Conservation (phyloP, 768 basidiomycete species). For the Phylloporus arenicola region DNA sequence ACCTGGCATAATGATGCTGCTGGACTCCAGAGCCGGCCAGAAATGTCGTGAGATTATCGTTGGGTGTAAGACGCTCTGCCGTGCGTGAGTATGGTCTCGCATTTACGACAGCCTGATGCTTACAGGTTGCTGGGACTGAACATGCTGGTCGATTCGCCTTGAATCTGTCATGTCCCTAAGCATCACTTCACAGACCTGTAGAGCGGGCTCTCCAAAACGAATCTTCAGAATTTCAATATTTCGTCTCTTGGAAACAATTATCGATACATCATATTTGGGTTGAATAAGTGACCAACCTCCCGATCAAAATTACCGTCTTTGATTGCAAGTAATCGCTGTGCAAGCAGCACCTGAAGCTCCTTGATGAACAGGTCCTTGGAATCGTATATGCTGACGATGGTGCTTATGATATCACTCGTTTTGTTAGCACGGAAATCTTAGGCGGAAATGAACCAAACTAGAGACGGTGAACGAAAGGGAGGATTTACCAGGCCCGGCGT, state of each 20-base stretch:
- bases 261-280: neutral
- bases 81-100: conserved; percentile 1
- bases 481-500: conserved; percentile 83
- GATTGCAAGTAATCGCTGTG: conserved; percentile 76
- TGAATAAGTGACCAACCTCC: conserved; percentile 37
- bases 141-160: conserved; percentile 79
- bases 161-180: conserved; percentile 96
- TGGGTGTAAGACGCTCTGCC: conserved; percentile 72
- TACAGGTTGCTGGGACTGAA: conserved; percentile 70
- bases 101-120: conserved; percentile 18
- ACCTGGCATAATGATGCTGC: conserved; percentile 74
- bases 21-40: conserved; percentile 83
- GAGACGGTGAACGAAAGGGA: neutral
- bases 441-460: neutral
- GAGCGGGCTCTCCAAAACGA: conserved; percentile 87
- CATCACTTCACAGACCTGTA: conserved; percentile 99
- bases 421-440: conserved; percentile 89
- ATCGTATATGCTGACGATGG: conserved; percentile 95
- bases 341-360: conserved; percentile 88
- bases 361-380: conserved; percentile 95
- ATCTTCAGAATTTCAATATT: conserved; percentile 94
- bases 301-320: conserved; percentile 74
- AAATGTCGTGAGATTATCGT: conserved; percentile 91
- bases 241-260: conserved; percentile 51
- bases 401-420: conserved; percentile 90